Evolutionary conservation across 441 rosid genomes (phyloP), one percentile per base, ranked within the genome.

Genomic region (Populus hybrid): DNA sequence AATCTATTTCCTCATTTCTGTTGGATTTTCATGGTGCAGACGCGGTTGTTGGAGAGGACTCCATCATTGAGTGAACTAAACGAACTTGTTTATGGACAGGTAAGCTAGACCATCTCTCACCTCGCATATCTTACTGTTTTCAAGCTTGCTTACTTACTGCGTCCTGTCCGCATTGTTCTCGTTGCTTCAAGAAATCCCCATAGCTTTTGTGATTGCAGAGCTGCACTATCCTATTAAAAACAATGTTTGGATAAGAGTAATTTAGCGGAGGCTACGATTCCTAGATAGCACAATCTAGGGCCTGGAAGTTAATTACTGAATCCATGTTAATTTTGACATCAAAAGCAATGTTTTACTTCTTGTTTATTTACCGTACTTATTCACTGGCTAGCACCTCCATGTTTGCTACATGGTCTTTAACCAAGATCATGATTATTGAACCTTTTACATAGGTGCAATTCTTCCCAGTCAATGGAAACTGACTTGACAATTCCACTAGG

Each of bases 21-120:
- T 0, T 42, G 70, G 64, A 66, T 79, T 72, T n/a, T 71, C 70
- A 36, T 76, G 59, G 36, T 81, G 73, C 89, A 96, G 99, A 93
- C 96, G 28, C 86, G 89, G 59, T 81, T 96, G 76, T 78, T 92
- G 84, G 96, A 94, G 95, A 90, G 94, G 86, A 92, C 95, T 24
- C 98, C 99, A 14, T 96, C 98, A 66, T 89, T 94, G 35, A 94
- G 98, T 85, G 99, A 96, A 82, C 87, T 96, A 82, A 96, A 94
- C 78, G 98, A 89, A 82, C 90, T 96, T 85, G 90, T 96, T 75
- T 96, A 93, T 79, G 98, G 99, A 79, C 98, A 96, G 98, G 99
- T 96, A 84, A 73, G 75, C 14, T 30, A 73, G 81, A 59, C 65
- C 70, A 67, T 30, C 64, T 72, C 73, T 36, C 72, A 59, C 28